Base-by-base conservation (phyloP, 495 filamentous ascomycete genomes). In the Aspergillus campestris region DNA sequence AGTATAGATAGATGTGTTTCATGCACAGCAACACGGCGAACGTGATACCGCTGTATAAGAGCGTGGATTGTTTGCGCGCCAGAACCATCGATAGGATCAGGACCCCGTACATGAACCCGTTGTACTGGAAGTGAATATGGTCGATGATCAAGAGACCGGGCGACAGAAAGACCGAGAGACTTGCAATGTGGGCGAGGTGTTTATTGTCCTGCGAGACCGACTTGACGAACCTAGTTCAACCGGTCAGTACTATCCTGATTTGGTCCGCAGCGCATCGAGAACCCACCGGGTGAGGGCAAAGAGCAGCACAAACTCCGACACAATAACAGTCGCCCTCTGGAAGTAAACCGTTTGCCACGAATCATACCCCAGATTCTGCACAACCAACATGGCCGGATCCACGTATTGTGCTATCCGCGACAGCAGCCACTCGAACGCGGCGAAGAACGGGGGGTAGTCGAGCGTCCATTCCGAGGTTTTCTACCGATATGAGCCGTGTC, bases 101-200 rank as follows among this genome's bases (percentile, higher is more conserved):
- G 31, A 97, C 67, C 11, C 92, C 92, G 57, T 95, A 97, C 59
- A 98, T 77, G 66, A 89, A 89, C 41, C 92, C 92, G 65, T 98
- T 98, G 71, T 98, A 97, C 67, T 98, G 92, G 66, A 98, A 98
- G 61, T 98, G 92, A 50, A 98, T 94, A 60, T 98, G 92, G 58
- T 98, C 92, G 62, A 98, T 96, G 56, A 98, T 94, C 38, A 98
- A 72, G 8, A 98, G 77, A 28, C 91, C 92, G 2, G 92, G 92
- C 3, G 89, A 95, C 30, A 97, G 77, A 11, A 97, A 67, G 41
- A 98, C 82, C 0, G 91, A 95, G 32, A 96, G 75, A 28, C 90
- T 89, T 32, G 87, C 86, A 7, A 84, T 84, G 56, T 96, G 88
- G 0, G 87, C 80, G n/a, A 85, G 78, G n/a, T 80, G 78, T 59